These are phyloP conservation scores for Fusarium verrucosum DNA, from an alignment of 2,329 filamentous ascomycete genomes.

Conservation along the genomic window DNA sequence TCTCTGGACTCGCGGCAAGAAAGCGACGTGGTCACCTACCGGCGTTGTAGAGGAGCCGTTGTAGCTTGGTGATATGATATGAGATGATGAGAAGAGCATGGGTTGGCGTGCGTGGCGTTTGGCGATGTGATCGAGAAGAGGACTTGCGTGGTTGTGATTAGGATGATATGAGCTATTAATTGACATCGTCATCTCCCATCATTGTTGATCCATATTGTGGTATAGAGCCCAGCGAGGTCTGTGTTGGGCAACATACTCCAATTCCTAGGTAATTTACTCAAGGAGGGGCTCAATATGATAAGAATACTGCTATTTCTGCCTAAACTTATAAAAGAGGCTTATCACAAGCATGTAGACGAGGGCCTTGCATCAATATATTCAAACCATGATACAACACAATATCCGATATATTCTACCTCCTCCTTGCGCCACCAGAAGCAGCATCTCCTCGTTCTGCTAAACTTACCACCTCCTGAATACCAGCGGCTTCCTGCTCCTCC, in stretches of 20 bases:
- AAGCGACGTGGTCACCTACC: constrained; percentile 43
- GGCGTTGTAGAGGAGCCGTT: constrained; percentile 47
- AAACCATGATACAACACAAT: background rate
- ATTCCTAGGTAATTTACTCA: background rate
- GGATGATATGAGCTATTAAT: background rate
- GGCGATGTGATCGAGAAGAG: background rate
- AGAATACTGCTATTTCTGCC: background rate
- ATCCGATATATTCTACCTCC: constrained; percentile 38
- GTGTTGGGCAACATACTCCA: too few relatives aligned
- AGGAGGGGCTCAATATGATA: background rate
- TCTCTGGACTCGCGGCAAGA: constrained; percentile 45
- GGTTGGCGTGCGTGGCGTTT: constrained; percentile 7
- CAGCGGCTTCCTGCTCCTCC: constrained; percentile 94
- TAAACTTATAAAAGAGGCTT: too few relatives aligned
- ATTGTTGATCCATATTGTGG: background rate
- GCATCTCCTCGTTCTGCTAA: constrained; percentile 76
- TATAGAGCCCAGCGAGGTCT: too few relatives aligned
- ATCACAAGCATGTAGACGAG: background rate
- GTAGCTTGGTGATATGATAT: constrained; percentile 6
- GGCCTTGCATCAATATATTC: background rate
- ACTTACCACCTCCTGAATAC: constrained; percentile 93
- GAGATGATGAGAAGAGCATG: constrained; percentile 1
- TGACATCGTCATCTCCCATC: background rate
- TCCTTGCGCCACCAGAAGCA: constrained; percentile 49
- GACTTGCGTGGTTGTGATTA: background rate